Evolutionary conservation across 495 filamentous ascomycete genomes (phyloP).

Genomic region (Aspergillus kassunensis): DNA sequence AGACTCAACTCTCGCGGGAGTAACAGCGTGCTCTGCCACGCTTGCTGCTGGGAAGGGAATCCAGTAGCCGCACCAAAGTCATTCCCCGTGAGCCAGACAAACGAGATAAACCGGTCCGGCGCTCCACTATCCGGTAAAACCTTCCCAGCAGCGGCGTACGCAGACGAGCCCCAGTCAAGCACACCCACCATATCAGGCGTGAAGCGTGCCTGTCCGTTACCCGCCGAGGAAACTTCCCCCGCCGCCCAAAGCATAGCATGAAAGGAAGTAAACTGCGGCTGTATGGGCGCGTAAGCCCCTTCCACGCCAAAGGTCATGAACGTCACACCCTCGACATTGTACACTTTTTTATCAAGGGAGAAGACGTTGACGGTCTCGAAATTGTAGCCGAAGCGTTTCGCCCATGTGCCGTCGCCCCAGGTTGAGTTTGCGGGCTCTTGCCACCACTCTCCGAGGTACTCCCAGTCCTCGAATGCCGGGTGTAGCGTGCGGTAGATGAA

Average conservation of each 20-base stretch:
- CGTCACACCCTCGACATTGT: slow-evolving; percentile 13
- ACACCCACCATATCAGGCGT: slow-evolving; percentile 21
- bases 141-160: slow-evolving; percentile 20
- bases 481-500: slow-evolving; percentile 21
- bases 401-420: slow-evolving; percentile 23
- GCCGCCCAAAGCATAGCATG: slow-evolving; percentile 22
- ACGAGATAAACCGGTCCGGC: slow-evolving; percentile 18
- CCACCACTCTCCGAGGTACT: slow-evolving; percentile 23
- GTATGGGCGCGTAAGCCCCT: slow-evolving; percentile 11
- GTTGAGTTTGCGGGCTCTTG: slow-evolving; percentile 17
- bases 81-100: slow-evolving; percentile 21
- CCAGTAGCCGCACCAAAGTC: slow-evolving; percentile 9
- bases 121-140: slow-evolving; percentile 18
- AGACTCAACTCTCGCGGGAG: slow-evolving; percentile 19
- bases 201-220: slow-evolving; percentile 7
- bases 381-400: slow-evolving; percentile 21
- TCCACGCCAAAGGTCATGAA: slow-evolving; percentile 20
- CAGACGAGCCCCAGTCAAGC: slow-evolving; percentile 20
- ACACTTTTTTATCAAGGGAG: slow-evolving; percentile 14
- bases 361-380: slow-evolving; percentile 20
- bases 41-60: slow-evolving; percentile 18
- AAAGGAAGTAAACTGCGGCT: slow-evolving; percentile 12
- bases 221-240: slow-evolving; percentile 7
- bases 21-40: slow-evolving; percentile 18
- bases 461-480: slow-evolving; percentile 19